Percentiles rank a stretch among this genome's conserved stretches.
These are phyloP conservation scores for Neonectria neomacrospora DNA, from an alignment of 2,329 filamentous ascomycete genomes.

Conservation along the genomic window DNA sequence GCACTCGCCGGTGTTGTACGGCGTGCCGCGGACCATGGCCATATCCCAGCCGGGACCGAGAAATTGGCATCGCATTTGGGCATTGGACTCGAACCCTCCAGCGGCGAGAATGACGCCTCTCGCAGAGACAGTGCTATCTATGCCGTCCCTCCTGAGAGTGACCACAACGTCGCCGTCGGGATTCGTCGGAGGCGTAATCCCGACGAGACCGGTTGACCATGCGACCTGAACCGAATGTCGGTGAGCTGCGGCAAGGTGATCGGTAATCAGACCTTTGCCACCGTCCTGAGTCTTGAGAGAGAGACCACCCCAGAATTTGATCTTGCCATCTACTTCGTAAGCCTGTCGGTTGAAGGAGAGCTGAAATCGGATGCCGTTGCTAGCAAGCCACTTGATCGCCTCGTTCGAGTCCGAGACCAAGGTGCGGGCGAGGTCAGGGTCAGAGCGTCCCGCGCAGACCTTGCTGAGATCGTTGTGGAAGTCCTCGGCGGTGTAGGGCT, in stretches of 20 bases:
- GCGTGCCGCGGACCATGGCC: constrained; percentile 55
- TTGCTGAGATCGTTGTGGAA: constrained; percentile 67
- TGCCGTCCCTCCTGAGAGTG: constrained; percentile 41
- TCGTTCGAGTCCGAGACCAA: constrained; percentile 64
- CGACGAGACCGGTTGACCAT: constrained; percentile 59
- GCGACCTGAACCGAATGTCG: constrained; percentile 55
- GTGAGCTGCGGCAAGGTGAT: constrained; percentile 57
- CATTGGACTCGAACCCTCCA: constrained; percentile 72
- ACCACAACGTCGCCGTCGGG: constrained; percentile 39
- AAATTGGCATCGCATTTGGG: constrained; percentile 64
- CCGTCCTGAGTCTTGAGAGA: constrained; percentile 68
- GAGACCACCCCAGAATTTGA: constrained; percentile 75
- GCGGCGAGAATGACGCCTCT: constrained; percentile 64
- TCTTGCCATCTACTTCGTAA: constrained; percentile 68
- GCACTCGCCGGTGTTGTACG: constrained; percentile 71
- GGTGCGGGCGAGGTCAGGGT: constrained; percentile 58
- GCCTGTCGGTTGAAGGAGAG: constrained; percentile 74
- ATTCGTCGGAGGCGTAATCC: constrained; percentile 48
- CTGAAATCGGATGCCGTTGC: constrained; percentile 66
- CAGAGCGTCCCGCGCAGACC: constrained; percentile 65
- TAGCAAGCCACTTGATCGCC: constrained; percentile 65
- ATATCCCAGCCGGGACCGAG: constrained; percentile 53
- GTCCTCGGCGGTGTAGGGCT: constrained; percentile 63
- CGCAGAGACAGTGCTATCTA: constrained; percentile 46
- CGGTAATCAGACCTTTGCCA: constrained; percentile 67